A percentile compares a stretch with the other conserved stretches of the same genome.
phyloP scores from a whole-genome alignment of 2,329 filamentous ascomycete genomes.

The Fusarium pseudonygamai region DNA sequence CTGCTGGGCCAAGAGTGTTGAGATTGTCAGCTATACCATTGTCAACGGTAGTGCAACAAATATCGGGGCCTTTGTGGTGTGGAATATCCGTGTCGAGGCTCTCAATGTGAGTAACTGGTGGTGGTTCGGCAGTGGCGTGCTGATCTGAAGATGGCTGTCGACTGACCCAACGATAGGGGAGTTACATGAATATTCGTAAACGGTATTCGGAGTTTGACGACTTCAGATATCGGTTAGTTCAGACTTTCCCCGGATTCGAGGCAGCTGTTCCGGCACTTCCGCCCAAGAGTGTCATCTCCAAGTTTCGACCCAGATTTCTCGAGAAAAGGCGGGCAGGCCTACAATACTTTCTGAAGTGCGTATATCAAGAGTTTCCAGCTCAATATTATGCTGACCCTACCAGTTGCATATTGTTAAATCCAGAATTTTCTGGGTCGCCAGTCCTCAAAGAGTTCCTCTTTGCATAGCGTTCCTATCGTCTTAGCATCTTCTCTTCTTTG shows the following conservation, averaged over 20 bases:
- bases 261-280: slow-evolving; percentile 90
- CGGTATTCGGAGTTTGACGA: slow-evolving; percentile 95
- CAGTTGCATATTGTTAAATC: slow-evolving; percentile 91
- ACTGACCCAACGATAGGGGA: slow-evolving; percentile 56
- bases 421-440: slow-evolving; percentile 91
- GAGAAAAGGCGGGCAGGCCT: slow-evolving; percentile 84
- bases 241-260: slow-evolving; percentile 84
- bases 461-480: slow-evolving; percentile 51
- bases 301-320: slow-evolving; percentile 84
- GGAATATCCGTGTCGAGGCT: slow-evolving; percentile 89
- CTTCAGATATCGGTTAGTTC: slow-evolving; percentile 75
- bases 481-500: slow-evolving; percentile 30
- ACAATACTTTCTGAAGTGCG: slow-evolving; percentile 93
- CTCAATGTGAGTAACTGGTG: slow-evolving; percentile 67
- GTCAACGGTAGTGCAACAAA: slow-evolving; percentile 66
- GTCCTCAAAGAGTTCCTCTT: slow-evolving; percentile 93
- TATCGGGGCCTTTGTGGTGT: slow-evolving; percentile 92
- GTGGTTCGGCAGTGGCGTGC: slow-evolving; percentile 5
- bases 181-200: slow-evolving; percentile 70
- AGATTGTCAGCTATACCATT: slow-evolving; percentile 65
- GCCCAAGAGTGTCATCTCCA: slow-evolving; percentile 89
- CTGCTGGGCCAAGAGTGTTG: slow-evolving; percentile 72
- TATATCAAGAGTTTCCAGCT: background rate
- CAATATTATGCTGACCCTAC: slow-evolving; percentile 20
- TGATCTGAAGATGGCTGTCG: background rate